Percentiles rank a stretch among this genome's conserved stretches.
Conservation (phyloP, 805 yeast genomes). For the Candida oleophila region DNA sequence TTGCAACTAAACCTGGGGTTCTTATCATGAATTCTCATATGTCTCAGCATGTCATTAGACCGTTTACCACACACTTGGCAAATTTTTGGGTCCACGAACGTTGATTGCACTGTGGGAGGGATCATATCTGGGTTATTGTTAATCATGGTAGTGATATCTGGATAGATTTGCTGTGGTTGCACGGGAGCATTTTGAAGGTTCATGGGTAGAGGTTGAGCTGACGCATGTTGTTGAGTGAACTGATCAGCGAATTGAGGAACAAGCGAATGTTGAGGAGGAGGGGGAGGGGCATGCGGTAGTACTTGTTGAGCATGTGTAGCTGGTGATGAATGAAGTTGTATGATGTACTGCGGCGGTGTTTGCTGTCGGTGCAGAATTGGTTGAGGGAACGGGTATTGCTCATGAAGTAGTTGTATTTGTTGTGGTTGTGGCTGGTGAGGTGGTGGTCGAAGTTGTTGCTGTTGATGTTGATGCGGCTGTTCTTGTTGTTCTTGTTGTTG, state of each 20-base stretch:
- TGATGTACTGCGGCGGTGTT: not conserved
- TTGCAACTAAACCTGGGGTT: slow-evolving; percentile 16
- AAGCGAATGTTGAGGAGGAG: no score
- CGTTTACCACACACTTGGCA: slow-evolving; percentile 17
- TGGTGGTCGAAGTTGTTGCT: not conserved
- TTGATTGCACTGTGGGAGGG: slow-evolving; percentile 18
- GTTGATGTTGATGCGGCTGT: not conserved
- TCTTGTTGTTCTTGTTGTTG: not conserved
- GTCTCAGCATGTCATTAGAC: slow-evolving; percentile 19
- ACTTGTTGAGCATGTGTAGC: not conserved
- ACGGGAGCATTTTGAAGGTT: not conserved
- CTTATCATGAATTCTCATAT: slow-evolving; percentile 16
- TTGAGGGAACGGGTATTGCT: not conserved
- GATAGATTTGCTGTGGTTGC: slow-evolving; percentile 7
- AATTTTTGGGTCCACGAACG: slow-evolving; percentile 16
- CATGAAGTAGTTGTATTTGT: not conserved
- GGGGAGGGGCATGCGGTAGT: no score
- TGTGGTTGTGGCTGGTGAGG: not conserved
- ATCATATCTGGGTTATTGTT: slow-evolving; percentile 14
- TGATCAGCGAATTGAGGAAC: no score
- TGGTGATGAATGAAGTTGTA: not conserved
- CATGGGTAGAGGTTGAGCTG: not conserved
- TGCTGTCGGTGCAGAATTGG: not conserved
- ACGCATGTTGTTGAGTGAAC: not conserved
- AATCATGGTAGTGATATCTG: slow-evolving; percentile 18